Conservation (phyloP, 371 early-diverging fungal species). For the Coemansia sp. region DNA sequence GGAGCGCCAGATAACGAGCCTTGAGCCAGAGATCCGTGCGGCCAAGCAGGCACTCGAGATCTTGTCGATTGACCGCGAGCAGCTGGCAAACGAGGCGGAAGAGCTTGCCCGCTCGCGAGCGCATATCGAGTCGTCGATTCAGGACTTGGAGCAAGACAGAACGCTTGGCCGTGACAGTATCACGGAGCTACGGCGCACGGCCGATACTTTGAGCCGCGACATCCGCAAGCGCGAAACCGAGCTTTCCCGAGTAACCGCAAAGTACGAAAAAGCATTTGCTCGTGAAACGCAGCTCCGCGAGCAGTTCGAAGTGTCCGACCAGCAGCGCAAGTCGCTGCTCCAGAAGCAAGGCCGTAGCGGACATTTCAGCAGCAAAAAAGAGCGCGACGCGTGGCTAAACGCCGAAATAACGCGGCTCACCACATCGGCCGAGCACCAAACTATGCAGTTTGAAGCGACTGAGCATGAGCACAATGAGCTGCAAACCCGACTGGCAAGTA, state of each 20-base stretch:
- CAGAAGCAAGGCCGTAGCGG: constrained; percentile 82
- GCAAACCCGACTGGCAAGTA: constrained; percentile 11
- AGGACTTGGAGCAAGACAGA: constrained; percentile 38
- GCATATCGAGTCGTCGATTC: constrained; percentile 34
- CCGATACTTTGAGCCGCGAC: constrained; percentile 22
- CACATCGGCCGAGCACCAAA: constrained; percentile 58
- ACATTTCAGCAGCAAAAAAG: constrained; percentile 66
- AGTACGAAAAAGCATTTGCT: constrained; percentile 30
- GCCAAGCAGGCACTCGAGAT: constrained; percentile 42
- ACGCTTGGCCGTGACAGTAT: constrained; percentile 35
- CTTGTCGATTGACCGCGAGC: constrained; percentile 42
- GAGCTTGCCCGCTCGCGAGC: constrained; percentile 44
- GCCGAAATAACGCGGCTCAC: constrained; percentile 66
- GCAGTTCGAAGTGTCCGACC: constrained; percentile 40
- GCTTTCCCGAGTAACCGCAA: constrained; percentile 19
- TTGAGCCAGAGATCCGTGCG: constrained; percentile 44
- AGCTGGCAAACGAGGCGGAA: constrained; percentile 40
- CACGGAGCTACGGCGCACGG: constrained; percentile 34
- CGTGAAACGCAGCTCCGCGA: constrained; percentile 32
- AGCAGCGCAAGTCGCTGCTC: constrained; percentile 58
- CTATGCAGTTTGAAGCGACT: constrained; percentile 42
- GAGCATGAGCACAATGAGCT: constrained; percentile 33
- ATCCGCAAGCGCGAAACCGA: constrained; percentile 42
- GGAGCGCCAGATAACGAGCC: constrained; percentile 22
- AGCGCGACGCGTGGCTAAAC: constrained; percentile 76